Evolutionary conservation across 1,284 basidiomycete species (phyloP).

Genomic region (Ganoderma leucocontextum): DNA sequence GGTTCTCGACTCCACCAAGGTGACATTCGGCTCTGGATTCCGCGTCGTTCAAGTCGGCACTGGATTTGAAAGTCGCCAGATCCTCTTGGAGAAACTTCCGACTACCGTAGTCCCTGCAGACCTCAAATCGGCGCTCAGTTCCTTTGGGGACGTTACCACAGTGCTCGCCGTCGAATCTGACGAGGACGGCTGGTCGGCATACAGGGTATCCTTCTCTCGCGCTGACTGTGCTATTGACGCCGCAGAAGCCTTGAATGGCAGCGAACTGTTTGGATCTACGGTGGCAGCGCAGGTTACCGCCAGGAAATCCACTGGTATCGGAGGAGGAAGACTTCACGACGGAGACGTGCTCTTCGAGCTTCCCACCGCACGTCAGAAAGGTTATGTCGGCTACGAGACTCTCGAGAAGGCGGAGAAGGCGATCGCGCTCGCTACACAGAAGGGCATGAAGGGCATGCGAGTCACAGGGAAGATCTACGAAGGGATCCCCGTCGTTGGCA

Average conservation of each 20-base stretch:
- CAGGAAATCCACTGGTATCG: constrained; percentile 41
- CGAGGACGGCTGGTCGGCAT: constrained; percentile 27
- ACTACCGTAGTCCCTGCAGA: constrained; percentile 16
- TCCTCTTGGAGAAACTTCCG: constrained; percentile 47
- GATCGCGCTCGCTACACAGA: constrained; percentile 48
- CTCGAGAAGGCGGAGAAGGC: constrained; percentile 55
- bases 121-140: constrained; percentile 32
- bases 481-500: constrained; percentile 63
- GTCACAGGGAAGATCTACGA: constrained; percentile 57
- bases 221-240: constrained; percentile 58
- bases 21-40: constrained; percentile 50
- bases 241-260: constrained; percentile 55
- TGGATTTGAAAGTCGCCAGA: constrained; percentile 52
- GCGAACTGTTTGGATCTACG: constrained; percentile 44
- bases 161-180: constrained; percentile 43
- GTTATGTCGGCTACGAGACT: constrained; percentile 65
- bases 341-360: constrained; percentile 56
- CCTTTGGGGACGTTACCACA: constrained; percentile 56
- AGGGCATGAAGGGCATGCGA: constrained; percentile 47
- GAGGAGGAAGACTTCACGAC: constrained; percentile 52
- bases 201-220: constrained; percentile 54
- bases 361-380: constrained; percentile 54
- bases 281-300: constrained; percentile 53
- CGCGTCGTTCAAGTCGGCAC: constrained; percentile 47
- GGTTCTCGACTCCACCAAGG: constrained; percentile 42